Evolutionary conservation across 139 green algal genomes (phyloP), one percentile per base, ranked within the genome.

Genomic region (Micractinium conductrix): DNA sequence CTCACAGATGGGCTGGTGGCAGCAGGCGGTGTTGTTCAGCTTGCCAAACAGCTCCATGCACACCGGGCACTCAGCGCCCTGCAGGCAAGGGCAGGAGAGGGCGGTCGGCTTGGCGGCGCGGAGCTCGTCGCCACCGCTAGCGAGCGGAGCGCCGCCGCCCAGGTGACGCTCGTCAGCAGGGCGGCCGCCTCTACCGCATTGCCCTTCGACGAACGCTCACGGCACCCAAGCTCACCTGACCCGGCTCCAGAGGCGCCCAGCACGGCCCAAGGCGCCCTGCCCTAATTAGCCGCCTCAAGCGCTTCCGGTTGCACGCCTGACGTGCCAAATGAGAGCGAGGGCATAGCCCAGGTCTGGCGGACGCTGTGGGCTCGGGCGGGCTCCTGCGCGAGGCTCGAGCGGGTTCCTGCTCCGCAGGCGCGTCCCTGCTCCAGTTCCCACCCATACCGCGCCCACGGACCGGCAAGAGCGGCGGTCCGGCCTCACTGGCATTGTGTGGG

Each of bases 1-100:
- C n/a, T n/a, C n/a, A n/a, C n/a, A n/a, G n/a, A n/a, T n/a, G n/a
- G n/a, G 48, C 35, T 80, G 74, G 45, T 80, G 45, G 74, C 74
- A 80, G 74, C 74, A 80, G 48, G 40, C 74, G 33, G 74, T 80
- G 74, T 80, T 45, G 48, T 80, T 80, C n/a, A 80, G 48, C 74
- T n/a, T 80, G 8, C 17, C 1, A 30, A 68, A 80, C 1, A n/a
- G 35, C 35, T 80, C 74, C 74, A 80, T 80, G 48, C 74, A 80
- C 74, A 80, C 74, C 1, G 74, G 74, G 45, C 74, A 80, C 48
- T 80, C 74, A 33, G 44, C 5, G 0, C 74, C 74, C 74, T 80
- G 74, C 65, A 30, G 33, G 28, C 14, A 26, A 12, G n/a, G n/a
- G 33, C 37, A 38, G 65, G 35, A 28, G 26, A 38, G 65, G 65